Evolutionary conservation across 139 green algal genomes (phyloP).

Genomic region (Eudorina sp.): DNA sequence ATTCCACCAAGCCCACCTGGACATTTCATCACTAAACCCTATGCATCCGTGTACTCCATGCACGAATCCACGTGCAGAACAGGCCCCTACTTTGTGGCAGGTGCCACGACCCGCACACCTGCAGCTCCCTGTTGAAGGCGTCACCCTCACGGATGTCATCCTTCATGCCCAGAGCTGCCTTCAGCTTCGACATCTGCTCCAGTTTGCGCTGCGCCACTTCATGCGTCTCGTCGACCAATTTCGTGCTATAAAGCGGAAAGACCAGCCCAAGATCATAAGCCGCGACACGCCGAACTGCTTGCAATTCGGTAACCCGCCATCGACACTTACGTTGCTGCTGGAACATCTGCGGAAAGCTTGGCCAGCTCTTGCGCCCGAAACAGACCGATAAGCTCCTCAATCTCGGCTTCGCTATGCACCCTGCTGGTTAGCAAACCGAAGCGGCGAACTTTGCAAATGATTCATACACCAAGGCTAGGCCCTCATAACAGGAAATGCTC

Average conservation of each 20-base stretch:
- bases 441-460: background rate
- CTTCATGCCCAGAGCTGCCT: conserved; percentile 73
- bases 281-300: too few species aligned
- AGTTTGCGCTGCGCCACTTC: conserved; percentile 62
- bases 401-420: conserved; percentile 68
- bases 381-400: conserved; percentile 62
- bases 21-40: too few species aligned
- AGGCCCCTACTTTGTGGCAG: too few species aligned
- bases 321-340: conserved; percentile 14
- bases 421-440: conserved; percentile 50
- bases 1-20: too few species aligned
- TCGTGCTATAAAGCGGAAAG: conserved; percentile 12
- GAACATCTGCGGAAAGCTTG: background rate
- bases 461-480: background rate
- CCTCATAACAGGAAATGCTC: background rate
- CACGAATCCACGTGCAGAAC: too few species aligned
- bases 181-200: conserved; percentile 88
- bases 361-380: conserved; percentile 30
- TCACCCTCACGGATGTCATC: conserved; percentile 87
- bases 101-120: conserved; percentile 74
- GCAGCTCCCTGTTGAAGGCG: conserved; percentile 92
- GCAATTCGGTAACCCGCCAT: background rate
- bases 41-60: too few species aligned
- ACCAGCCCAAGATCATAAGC: too few species aligned
- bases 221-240: conserved; percentile 57